Conservation (phyloP, 75 land plant genomes). For the Selaginella moellendorffii region DNA sequence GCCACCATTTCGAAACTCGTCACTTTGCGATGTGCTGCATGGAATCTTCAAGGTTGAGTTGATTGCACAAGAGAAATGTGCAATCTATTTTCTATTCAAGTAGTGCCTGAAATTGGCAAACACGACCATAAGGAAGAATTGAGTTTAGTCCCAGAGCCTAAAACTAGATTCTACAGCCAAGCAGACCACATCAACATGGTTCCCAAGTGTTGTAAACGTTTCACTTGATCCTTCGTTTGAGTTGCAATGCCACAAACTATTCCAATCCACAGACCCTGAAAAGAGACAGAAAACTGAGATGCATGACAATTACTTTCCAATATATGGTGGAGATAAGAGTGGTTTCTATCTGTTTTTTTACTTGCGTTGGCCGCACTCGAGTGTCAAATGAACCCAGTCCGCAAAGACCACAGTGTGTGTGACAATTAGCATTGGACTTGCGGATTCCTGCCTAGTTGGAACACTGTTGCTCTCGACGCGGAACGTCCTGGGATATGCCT, state of each 20-base stretch:
- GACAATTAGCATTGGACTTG: constrained; percentile 10
- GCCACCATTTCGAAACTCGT: constrained; percentile 58
- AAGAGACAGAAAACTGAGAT: background rate
- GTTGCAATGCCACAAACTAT: background rate
- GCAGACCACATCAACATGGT: too few species aligned
- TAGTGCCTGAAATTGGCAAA: too few species aligned
- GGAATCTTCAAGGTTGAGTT: too few species aligned
- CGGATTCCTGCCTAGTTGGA: constrained; percentile 23
- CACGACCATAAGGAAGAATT: too few species aligned
- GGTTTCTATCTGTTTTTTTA: constrained; percentile 38
- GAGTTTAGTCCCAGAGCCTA: too few species aligned
- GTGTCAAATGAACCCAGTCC: constrained; percentile 38
- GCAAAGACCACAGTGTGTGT: constrained; percentile 25
- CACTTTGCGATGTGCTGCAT: too few species aligned
- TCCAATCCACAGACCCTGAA: background rate
- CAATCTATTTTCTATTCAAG: too few species aligned
- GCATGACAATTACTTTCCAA: constrained; percentile 27
- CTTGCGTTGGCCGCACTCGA: constrained; percentile 24
- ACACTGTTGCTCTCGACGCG: constrained; percentile 20
- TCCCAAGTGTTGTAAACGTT: too few species aligned
- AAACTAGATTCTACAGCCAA: too few species aligned
- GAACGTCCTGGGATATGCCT: constrained; percentile 3
- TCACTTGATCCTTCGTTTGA: too few species aligned
- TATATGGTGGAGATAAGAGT: constrained; percentile 40
- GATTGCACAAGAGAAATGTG: too few species aligned